Base-by-base conservation (phyloP, 2,329 filamentous ascomycete species). In the Fusarium sterilihyphosum region DNA sequence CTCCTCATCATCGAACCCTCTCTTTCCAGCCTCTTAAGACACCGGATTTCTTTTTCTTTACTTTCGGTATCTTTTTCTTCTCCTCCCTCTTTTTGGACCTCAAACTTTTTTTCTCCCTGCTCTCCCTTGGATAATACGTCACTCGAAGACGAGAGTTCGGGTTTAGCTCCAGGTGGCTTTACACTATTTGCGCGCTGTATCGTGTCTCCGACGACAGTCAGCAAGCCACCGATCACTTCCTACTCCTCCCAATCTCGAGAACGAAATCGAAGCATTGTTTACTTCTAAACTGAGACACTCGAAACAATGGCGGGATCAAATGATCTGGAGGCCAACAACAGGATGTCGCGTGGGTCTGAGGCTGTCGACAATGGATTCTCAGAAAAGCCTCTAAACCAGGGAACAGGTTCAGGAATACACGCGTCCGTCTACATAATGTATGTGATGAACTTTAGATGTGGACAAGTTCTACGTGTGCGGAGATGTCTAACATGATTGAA, bases 361-460 rank as follows among this genome's bases (percentile, higher is more conserved):
- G 46, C 35, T 41, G 37, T 47, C 31, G 49, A 66, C 33, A n/a
- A 49, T 29, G 47, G 29, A 18, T 44, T 46, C 31, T 70, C 69
- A 49, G 81, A 83, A 60, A 82, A 82, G 73, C 69, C 80, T 58
- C 71, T 72, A 31, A 73, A 68, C n/a, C 53, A 61, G 24, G 26
- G 31, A 61, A 44, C 53, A 35, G 66, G 56, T 43, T 61, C 73
- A 31, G 71, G 61, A 49, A 56, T 83, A 40, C 82, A 84, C 70
- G 81, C 83, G 6, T 78, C 82, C 44, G 76, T 83, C 26, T 79
- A 81, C 60, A 81, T 81, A 33, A 56, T 79, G 80, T 81, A 78
- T 46, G 80, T 66, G 49, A 47, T 66, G 49, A 47, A 26, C 44
- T 56, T 37, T 22, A 24, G 33, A 20, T 24, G 26, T 9, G 14